phyloP scores from a whole-genome alignment of 1,139 yeast species.

The Eremothecium coryli region DNA sequence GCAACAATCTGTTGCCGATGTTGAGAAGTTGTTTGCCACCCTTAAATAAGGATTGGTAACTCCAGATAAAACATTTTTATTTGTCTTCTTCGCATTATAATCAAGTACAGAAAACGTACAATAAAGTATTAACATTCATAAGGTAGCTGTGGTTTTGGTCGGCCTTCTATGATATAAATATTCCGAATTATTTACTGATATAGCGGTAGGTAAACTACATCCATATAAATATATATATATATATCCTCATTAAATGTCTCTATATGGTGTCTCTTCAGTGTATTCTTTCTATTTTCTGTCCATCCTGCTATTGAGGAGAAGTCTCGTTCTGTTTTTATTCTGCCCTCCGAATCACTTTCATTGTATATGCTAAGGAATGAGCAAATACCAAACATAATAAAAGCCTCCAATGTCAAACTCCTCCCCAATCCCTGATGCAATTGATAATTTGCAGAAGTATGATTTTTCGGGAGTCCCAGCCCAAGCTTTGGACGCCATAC shows the following conservation, averaged over 20 bases:
- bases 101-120: neutral
- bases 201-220: neutral
- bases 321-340: no score
- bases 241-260: no score
- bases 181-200: neutral
- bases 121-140: neutral
- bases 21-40: slow-evolving; percentile 67
- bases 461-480: slow-evolving; percentile 42
- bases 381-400: no score
- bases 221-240: neutral
- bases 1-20: slow-evolving; percentile 82
- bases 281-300: no score
- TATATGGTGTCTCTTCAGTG: no score
- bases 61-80: neutral
- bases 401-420: no score
- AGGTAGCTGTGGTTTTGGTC: neutral
- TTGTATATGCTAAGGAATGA: no score
- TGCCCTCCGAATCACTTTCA: no score
- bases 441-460: slow-evolving; percentile 12
- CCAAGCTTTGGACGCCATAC: slow-evolving; percentile 48
- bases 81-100: slow-evolving; percentile 1
- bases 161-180: slow-evolving; percentile 2
- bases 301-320: no score
- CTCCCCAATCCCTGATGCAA: slow-evolving; percentile 8
- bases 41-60: slow-evolving; percentile 18